Evolutionary conservation across 179 eudicot species (phyloP), one percentile per base, ranked within the genome.

Genomic region (Vitellaria paradoxa): DNA sequence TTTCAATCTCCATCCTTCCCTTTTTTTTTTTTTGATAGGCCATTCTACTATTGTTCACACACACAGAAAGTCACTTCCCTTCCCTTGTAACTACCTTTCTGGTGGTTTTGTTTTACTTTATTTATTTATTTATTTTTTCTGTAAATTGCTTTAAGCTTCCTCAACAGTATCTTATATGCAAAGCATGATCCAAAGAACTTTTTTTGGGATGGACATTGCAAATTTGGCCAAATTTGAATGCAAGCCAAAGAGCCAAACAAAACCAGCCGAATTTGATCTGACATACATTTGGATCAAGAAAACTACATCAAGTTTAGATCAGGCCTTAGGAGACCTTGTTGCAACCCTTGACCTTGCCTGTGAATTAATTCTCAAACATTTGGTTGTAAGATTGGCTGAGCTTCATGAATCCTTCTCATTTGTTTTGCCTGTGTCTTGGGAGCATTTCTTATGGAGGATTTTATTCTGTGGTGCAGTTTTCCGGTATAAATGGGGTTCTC

Each of bases 401-500:
- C 47, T 24, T 55, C 42, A 0, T 13, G n/a, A 59, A 59, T 73
- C 45, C 6, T 13, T 42, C 11, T 20, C 55, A 0, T 42, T 18
- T 17, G 20, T 62, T 13, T 62, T 61, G 30, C 61, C 57, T 5
- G 14, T 23, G 45, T 46, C 13, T 61, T 61, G 9, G 26, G 30
- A 62, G 37, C 14, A 26, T 18, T 59, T 74, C 66, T 74, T 61
- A 21, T 68, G 65, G 42, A 49, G 24, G 42, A 69, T 69, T 56
- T 65, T 61, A 14, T 61, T 77, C 37, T 64, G 30, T 46, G 64
- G 60, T 83, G 85, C 88, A 91, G 96, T 88, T 90, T 78, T 84
- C 92, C 63, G 96, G 93, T 62, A 90, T 90, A 76, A 91, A 85
- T 68, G 95, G 93, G 69, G 96, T 90, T 65, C 74, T 91, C 13